These are phyloP conservation scores for Xylaria castorea DNA, from an alignment of 495 filamentous ascomycete genomes.

Conservation along the genomic window DNA sequence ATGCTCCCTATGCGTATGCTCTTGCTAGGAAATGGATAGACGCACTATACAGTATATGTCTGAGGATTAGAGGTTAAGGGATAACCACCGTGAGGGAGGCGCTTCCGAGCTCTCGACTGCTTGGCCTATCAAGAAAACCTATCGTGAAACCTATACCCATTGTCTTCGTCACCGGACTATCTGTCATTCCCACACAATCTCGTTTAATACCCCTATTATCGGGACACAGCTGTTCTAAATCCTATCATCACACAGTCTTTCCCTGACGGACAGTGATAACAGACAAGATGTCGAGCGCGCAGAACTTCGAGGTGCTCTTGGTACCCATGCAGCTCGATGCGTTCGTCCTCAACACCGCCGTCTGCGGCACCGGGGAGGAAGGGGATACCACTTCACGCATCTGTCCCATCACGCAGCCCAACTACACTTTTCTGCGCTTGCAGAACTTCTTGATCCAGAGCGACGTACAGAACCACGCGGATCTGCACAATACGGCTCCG, in stretches of 20 bases:
- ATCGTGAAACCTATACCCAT: no score
- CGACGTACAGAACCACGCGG: conserved; percentile 52
- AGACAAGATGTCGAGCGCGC: conserved; percentile 12
- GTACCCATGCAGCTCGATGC: conserved; percentile 50
- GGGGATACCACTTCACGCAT: conserved; percentile 44
- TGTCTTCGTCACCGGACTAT: conserved; percentile 8
- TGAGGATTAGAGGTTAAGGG: no score
- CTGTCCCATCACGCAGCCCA: conserved; percentile 60
- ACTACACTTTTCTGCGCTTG: conserved; percentile 58
- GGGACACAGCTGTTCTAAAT: no score
- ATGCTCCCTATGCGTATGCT: no score
- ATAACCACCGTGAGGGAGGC: no score
- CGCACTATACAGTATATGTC: no score
- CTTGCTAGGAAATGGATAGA: no score
- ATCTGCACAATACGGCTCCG: conserved; percentile 51
- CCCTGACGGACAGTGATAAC: conserved; percentile 11
- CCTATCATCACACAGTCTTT: not conserved
- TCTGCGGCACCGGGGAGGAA: conserved; percentile 34
- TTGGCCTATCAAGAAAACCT: no score
- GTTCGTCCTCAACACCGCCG: conserved; percentile 49
- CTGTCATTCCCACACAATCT: not conserved
- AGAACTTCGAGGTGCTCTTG: conserved; percentile 28
- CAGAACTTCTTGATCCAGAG: conserved; percentile 43
- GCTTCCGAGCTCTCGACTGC: no score
- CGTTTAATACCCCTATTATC: not conserved